phyloP scores from a whole-genome alignment of 306 rosid genomes.

The Parietaria judaica region DNA sequence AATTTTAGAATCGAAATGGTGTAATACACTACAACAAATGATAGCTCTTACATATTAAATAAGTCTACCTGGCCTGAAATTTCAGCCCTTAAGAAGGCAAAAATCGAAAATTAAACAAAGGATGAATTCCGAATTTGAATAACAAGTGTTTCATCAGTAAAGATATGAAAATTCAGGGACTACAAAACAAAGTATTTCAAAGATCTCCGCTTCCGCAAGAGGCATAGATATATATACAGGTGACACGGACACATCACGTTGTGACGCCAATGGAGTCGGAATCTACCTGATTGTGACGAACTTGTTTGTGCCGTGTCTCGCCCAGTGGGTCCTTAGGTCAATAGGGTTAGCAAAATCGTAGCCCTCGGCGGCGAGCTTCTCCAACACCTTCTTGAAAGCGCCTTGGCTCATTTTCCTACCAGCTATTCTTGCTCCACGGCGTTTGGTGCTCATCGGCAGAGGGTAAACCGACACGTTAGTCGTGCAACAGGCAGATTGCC shows the following conservation, averaged over 20 bases:
- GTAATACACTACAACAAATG: constrained; percentile 37
- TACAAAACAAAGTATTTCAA: constrained; percentile 43
- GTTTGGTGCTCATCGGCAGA: constrained; percentile 92
- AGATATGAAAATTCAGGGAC: constrained; percentile 37
- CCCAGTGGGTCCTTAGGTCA: constrained; percentile 93
- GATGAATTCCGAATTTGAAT: constrained; percentile 38
- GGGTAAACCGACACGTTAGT: constrained; percentile 79
- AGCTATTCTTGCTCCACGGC: constrained; percentile 97
- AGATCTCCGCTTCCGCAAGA: constrained; percentile 49
- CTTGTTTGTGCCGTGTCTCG: constrained; percentile 98
- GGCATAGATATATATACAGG: constrained; percentile 64
- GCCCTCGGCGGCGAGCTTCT: constrained; percentile 92
- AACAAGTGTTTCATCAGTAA: constrained; percentile 28
- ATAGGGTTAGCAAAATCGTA: constrained; percentile 84
- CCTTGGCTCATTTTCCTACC: constrained; percentile 99
- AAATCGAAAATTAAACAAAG: constrained; percentile 33
- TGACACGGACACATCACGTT: constrained; percentile 31
- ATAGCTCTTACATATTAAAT: constrained; percentile 45
- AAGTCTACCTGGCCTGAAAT: constrained; percentile 34
- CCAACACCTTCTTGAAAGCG: constrained; percentile 95
- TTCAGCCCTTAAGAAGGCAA: constrained; percentile 42
- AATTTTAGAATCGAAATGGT: constrained; percentile 29
- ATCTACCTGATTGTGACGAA: constrained; percentile 94
- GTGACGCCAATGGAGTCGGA: constrained; percentile 18
- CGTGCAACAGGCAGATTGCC: constrained; percentile 99